Base-by-base conservation (phyloP, 805 yeast genomes). In the Sugiyamaella chiloensis region DNA sequence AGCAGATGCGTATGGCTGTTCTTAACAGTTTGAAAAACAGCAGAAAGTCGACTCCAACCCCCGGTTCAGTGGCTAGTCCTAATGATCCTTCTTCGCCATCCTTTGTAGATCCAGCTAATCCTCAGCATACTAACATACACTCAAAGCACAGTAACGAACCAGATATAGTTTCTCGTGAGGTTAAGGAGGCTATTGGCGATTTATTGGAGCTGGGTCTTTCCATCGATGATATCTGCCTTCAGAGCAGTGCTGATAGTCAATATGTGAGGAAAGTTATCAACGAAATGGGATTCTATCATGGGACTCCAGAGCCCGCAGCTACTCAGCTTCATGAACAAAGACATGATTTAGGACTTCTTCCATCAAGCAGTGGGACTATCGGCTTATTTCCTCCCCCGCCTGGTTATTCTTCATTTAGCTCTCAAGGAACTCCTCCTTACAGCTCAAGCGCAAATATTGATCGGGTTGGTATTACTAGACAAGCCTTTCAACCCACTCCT, bases 191-290 rank as follows among this genome's bases (percentile, higher is more conserved):
- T 5, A 42, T 56, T 14, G 27, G 30, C 12, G 53, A 53, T 19
- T 48, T 63, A 26, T 40, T 52, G 16, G 47, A 53, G 4, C 55
- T 63, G 14, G 67, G 66, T 6, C 52, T 57, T 29, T 34, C 20
- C 3, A 19, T 21, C 11, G 37, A 34, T 14, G 37, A 34, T 14
- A 34, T 34, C 3, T 34, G 37, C 20, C 7, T 4, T 16, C 37
- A 34, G 7, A 21, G 21, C 16, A 16, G 19, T 34, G 37, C 19
- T 4, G 19, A 5, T 34, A 19, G 20, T 14, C 21, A n/a, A 11
- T 34, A 16, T 16, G 12, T 34, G 20, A 12, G 20, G 9, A 34
- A 5, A 4, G 37, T 34, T 34, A 19, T 34, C 11, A 5, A 21
- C 12, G 21, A 34, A 4, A 19, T 34, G 5, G 37, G 37, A 34